phyloP scores from a whole-genome alignment of 805 yeast genomes.

The Spencermartinsiella europaea region DNA sequence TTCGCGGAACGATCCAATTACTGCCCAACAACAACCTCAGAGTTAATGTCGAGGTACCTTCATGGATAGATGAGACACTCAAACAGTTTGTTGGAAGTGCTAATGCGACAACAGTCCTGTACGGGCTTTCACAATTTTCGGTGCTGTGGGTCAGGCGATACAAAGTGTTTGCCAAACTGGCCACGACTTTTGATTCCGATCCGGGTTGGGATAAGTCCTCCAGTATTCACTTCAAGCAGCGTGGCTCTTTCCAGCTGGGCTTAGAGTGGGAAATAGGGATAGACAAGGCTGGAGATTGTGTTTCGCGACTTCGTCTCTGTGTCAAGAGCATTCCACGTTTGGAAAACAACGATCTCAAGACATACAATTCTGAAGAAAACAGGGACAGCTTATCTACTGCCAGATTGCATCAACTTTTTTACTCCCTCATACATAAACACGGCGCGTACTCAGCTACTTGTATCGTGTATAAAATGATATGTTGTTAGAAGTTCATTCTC shows the following conservation, averaged over 20 bases:
- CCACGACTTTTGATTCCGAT: background rate
- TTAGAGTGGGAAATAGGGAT: constrained; percentile 3
- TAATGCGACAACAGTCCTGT: constrained; percentile 5
- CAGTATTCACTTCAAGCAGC: constrained; percentile 2
- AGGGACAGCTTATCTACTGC: no score
- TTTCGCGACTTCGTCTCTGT: background rate
- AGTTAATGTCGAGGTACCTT: no score
- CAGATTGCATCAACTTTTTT: constrained; percentile 3
- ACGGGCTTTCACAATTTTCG: constrained; percentile 19
- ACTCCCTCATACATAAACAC: constrained; percentile 5
- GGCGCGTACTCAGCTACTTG: constrained; percentile 11
- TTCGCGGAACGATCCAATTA: no score
- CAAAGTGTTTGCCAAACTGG: constrained; percentile 13
- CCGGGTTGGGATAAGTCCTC: constrained; percentile 11
- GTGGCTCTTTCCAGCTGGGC: background rate
- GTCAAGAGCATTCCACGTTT: background rate
- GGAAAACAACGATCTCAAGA: no score
- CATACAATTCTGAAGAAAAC: no score
- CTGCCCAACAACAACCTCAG: no score
- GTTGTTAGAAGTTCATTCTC: background rate
- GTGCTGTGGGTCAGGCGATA: constrained; percentile 9
- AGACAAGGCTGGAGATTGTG: background rate
- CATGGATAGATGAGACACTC: no score
- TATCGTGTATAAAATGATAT: constrained; percentile 6
- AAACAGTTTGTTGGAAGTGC: no score